Evolutionary conservation across 108 stramenopile genomes (phyloP), one percentile per base, ranked within the genome.

Genomic region (Conticribra weissflogii): DNA sequence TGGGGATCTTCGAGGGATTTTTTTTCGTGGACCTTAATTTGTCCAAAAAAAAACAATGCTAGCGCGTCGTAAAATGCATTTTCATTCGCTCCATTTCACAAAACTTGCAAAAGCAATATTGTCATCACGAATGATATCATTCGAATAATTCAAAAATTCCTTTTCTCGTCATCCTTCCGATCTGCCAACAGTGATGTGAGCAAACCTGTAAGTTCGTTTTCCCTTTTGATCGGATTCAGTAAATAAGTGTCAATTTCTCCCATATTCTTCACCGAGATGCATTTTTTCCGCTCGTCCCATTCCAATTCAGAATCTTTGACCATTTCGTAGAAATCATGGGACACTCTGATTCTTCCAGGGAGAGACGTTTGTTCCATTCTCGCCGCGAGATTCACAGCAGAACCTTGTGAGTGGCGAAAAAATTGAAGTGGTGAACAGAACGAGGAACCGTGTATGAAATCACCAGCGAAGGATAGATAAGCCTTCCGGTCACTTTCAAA

Each of bases 361-460:
- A 16, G 24, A 36, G 25, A 33, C 27, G 76, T 64, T 57, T 77
- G 76, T 46, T 77, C 76, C 76, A 77, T 77, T 24, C 76, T 63
- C 9, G 76, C 76, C 7, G 76, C 76, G 30, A 71, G 21, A 59
- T 77, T 77, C 5, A 77, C 76, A 27, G 68, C 18, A 28, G 16
- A 33, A 29, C 33, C 33, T 32, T 34, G 24, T 53, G 14, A 53
- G 24, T 24, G 1, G 21, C 2, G 21, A 48, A 1, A 48, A 3
- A 48, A 19, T 48, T n/a, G 47, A 3, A 48, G 18, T 19, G n/a
- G 47, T 48, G 18, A 48, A 3, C 21, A 3, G 2, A 48, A 48
- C 21, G 3, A 48, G 2, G 21, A 22, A 62, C n/a, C 29, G 46
- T 27, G 27, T 25, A 27, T 47, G 61, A 49, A 49, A 1, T 47